These are phyloP conservation scores for Ananas comosus DNA, from an alignment of 176 grass and related monocot genomes.

Conservation along the genomic window DNA sequence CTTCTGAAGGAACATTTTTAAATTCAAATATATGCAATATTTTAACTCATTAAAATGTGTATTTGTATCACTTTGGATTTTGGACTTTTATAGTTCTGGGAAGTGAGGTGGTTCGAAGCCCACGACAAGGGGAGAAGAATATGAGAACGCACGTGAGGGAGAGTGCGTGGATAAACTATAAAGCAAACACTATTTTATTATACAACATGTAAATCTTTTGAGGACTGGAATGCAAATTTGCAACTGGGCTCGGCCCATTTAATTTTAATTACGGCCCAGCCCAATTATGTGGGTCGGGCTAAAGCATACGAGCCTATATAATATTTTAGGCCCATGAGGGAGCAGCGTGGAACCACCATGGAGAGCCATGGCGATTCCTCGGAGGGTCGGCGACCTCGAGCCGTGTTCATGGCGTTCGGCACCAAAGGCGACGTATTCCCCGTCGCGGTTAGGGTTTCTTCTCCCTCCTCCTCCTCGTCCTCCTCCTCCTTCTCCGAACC, in stretches of 20 bases:
- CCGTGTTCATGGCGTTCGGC: constrained; percentile 86
- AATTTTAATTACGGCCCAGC: no score
- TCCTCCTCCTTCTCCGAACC: background rate
- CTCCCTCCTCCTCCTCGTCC: background rate
- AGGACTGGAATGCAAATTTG: no score
- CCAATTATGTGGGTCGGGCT: no score
- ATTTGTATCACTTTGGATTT: no score
- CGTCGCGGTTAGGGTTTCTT: constrained; percentile 38
- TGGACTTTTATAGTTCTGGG: no score
- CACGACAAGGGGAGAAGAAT: constrained; percentile 4
- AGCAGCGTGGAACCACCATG: background rate
- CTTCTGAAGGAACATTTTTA: constrained; percentile 14
- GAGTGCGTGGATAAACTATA: no score
- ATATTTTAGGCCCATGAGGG: no score
- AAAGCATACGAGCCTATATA: no score
- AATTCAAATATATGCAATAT: background rate
- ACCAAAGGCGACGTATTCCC: constrained; percentile 85
- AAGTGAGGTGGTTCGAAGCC: background rate
- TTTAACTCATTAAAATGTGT: background rate
- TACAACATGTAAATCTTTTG: no score
- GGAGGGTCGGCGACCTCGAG: constrained; percentile 28
- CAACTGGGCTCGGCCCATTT: no score
- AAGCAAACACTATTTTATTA: no score
- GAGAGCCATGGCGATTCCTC: background rate
- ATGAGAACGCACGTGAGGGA: background rate